Evolutionary conservation across 2,329 filamentous ascomycete species (phyloP).

Genomic region (Cordyceps cateniannulata): DNA sequence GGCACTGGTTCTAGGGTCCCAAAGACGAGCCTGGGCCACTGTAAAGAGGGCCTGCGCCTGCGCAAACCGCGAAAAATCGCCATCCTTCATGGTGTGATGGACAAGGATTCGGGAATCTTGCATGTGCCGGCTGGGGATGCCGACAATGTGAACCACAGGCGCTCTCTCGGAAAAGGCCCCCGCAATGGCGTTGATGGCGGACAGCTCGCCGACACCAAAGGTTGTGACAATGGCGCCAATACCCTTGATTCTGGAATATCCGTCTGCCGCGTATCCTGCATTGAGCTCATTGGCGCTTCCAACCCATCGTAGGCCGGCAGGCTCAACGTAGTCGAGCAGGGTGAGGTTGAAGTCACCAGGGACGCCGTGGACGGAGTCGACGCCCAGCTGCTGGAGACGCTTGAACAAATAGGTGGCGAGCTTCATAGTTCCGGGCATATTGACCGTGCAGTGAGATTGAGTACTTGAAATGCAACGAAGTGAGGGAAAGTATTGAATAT

Average conservation of each 20-base stretch:
- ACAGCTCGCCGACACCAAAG: constrained; percentile 53
- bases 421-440: constrained; percentile 26
- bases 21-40: constrained; percentile 40
- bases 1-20: constrained; percentile 37
- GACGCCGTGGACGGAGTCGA: constrained; percentile 48
- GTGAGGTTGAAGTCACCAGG: constrained; percentile 36
- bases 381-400: constrained; percentile 51
- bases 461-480: not conserved
- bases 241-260: constrained; percentile 49
- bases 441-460: not conserved
- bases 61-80: constrained; percentile 44
- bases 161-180: constrained; percentile 52
- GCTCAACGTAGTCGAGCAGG: constrained; percentile 31
- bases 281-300: constrained; percentile 55
- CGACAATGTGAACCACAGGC: constrained; percentile 52
- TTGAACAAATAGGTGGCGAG: constrained; percentile 57
- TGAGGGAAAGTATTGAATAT: not conserved
- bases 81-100: constrained; percentile 52
- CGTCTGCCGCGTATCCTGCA: constrained; percentile 50
- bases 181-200: constrained; percentile 52
- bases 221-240: constrained; percentile 47
- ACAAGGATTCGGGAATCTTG: constrained; percentile 38
- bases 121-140: constrained; percentile 37
- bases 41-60: constrained; percentile 44
- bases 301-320: constrained; percentile 34